Conservation (phyloP, 2,329 filamentous ascomycete genomes). For the Diaporthe eres region DNA sequence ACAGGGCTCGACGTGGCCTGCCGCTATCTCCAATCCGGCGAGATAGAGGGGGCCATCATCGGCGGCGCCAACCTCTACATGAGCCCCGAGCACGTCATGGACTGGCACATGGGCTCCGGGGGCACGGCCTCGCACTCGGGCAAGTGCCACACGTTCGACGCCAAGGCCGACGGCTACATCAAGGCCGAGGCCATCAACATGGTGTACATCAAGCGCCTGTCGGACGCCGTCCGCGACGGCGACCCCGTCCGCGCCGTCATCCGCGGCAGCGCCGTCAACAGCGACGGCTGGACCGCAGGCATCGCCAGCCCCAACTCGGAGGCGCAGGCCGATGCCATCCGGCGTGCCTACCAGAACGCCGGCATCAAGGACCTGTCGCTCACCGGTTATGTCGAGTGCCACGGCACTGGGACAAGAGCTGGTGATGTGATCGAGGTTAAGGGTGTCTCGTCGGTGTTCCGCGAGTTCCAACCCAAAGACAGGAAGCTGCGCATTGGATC, state of each 20-base stretch:
- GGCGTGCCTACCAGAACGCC: conserved; percentile 49
- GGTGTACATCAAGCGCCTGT: conserved; percentile 61
- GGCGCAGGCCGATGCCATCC: conserved; percentile 52
- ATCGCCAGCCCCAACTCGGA: conserved; percentile 56
- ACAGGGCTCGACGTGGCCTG: conserved; percentile 61
- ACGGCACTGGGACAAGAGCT: conserved; percentile 71
- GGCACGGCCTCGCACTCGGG: conserved; percentile 38
- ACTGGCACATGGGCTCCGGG: neutral
- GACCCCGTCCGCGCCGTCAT: conserved; percentile 59
- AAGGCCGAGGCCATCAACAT: conserved; percentile 63
- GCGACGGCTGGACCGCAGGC: conserved; percentile 59
- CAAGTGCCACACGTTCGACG: conserved; percentile 55
- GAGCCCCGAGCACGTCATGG: conserved; percentile 54
- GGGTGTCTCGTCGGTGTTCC: conserved; percentile 35
- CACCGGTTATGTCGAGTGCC: conserved; percentile 65
- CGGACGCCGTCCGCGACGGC: conserved; percentile 61
- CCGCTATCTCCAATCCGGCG: conserved; percentile 55
- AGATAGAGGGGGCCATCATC: conserved; percentile 57
- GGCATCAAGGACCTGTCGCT: conserved; percentile 41
- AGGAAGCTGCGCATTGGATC: conserved; percentile 42
- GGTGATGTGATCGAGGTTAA: conserved; percentile 66
- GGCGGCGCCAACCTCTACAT: conserved; percentile 59
- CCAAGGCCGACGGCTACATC: conserved; percentile 63
- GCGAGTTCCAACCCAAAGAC: too few species aligned
- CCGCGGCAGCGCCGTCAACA: conserved; percentile 53